Evolutionary conservation across 2,329 filamentous ascomycete species (phyloP).

Genomic region (Fusarium tuaranense): DNA sequence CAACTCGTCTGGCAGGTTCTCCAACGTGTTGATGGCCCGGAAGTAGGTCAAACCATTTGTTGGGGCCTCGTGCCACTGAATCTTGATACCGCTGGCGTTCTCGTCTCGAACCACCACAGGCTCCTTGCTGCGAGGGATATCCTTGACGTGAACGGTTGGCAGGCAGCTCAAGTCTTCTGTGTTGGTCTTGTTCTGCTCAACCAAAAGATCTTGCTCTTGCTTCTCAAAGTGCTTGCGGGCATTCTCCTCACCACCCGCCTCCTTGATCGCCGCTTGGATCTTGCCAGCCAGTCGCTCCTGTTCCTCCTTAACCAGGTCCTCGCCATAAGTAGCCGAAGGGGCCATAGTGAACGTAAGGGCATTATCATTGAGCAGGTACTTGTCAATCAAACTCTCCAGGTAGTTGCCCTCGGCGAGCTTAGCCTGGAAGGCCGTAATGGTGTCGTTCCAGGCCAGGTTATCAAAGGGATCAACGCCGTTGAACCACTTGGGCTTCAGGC

Average conservation of each 20-base stretch:
- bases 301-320: slow-evolving; percentile 83
- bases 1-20: slow-evolving; percentile 85
- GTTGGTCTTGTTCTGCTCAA: slow-evolving; percentile 85
- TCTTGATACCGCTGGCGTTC: slow-evolving; percentile 71
- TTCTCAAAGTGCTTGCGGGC: slow-evolving; percentile 79
- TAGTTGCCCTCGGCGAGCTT: slow-evolving; percentile 82
- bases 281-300: slow-evolving; percentile 78
- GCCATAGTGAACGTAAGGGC: slow-evolving; percentile 95
- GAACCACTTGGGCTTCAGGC: slow-evolving; percentile 93
- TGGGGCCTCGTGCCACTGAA: slow-evolving; percentile 92
- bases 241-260: slow-evolving; percentile 77
- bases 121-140: slow-evolving; percentile 86
- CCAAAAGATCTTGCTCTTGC: slow-evolving; percentile 82
- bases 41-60: slow-evolving; percentile 98
- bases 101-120: slow-evolving; percentile 70
- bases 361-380: slow-evolving; percentile 89
- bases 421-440: slow-evolving; percentile 83
- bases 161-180: slow-evolving; percentile 88
- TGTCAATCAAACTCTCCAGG: slow-evolving; percentile 85
- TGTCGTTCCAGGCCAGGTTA: slow-evolving; percentile 90
- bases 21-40: slow-evolving; percentile 84
- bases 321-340: slow-evolving; percentile 80
- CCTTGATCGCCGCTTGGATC: slow-evolving; percentile 75
- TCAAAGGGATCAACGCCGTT: slow-evolving; percentile 94
- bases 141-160: slow-evolving; percentile 87